Base-by-base conservation (phyloP, 179 eudicot genomes). In the Vitellaria paradoxa region DNA sequence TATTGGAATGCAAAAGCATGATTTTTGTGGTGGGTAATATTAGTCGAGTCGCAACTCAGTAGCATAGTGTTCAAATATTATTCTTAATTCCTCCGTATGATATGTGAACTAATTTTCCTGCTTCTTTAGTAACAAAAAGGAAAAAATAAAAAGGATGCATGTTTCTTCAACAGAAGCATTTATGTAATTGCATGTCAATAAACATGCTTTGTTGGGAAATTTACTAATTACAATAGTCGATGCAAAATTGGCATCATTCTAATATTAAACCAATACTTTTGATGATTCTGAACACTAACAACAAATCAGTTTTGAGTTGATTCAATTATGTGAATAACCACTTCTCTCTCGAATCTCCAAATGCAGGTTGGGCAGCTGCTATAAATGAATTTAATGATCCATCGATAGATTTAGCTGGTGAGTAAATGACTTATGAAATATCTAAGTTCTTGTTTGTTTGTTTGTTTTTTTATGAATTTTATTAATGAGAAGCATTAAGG, bases 331-430 rank as follows among this genome's bases (percentile, higher is more conserved):
- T 60, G 60, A 55, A 55, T 76, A 66, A 69, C 50, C 77, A 52
- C 24, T 23, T 57, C 52, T 67, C 30, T 60, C 53, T 46, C 68
- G 72, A 70, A 53, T 82, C 40, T 56, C 66, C 4, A 55, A 52
- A 49, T 85, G 85, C 85, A 91, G 97, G 97, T 65, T 92, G 94
- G 94, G 77, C 81, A n/a, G 87, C 90, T 86, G 85, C 93, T 61
- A 83, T 89, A 75, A 81, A 77, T 76, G 81, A 87, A 74, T 86
- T 77, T 52, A 84, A 84, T 83, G 88, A 85, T 83, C 89, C 88
- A 18, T 84, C 86, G 47, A 82, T 82, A 52, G 89, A 89, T 86
- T 84, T 85, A 46, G 81, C 87, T 45, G 94, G 97, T 92, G 74
- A 82, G 93, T 79, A 17, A 24, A 26, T 70, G 15, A 47, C 63